Evolutionary conservation across 1,284 basidiomycete genomes (phyloP).

Genomic region (Hypsizygus ulmarius): DNA sequence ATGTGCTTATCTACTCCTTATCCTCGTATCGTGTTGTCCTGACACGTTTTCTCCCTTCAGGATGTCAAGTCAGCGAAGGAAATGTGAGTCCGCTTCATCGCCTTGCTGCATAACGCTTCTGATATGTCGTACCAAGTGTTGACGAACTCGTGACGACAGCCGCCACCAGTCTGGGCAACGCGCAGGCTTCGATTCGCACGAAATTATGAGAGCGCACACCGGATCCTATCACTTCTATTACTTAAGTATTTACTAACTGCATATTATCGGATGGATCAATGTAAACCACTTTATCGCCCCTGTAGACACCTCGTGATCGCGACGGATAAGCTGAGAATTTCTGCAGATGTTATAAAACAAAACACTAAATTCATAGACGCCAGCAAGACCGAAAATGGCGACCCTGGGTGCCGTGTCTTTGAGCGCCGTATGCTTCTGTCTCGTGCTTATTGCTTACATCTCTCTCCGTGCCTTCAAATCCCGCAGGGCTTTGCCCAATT

Average conservation of each 20-base stretch:
- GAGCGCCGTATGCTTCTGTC: background rate
- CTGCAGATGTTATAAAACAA: too few relatives aligned
- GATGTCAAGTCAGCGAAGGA: slow-evolving; percentile 80
- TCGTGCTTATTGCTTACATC: background rate
- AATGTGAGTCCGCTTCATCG: slow-evolving; percentile 51
- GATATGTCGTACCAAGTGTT: slow-evolving; percentile 17
- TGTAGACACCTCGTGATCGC: too few relatives aligned
- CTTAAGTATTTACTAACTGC: background rate
- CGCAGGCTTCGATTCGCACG: slow-evolving; percentile 22
- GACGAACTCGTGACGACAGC: slow-evolving; percentile 26
- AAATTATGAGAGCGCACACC: slow-evolving; percentile 21
- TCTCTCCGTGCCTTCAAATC: slow-evolving; percentile 1
- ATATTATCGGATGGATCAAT: too few relatives aligned
- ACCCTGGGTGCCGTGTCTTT: too few relatives aligned
- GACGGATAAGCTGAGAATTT: too few relatives aligned
- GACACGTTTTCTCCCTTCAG: slow-evolving; percentile 24
- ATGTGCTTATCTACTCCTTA: slow-evolving; percentile 21
- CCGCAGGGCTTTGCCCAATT: slow-evolving; percentile 20
- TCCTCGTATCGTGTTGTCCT: background rate
- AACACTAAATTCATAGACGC: too few relatives aligned
- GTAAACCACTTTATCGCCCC: too few relatives aligned
- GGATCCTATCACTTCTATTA: background rate
- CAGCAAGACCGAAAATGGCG: too few relatives aligned
- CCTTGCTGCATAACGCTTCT: background rate
- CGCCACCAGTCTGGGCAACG: slow-evolving; percentile 23